Evolutionary conservation across 148 eudicot genomes (phyloP), one percentile per base, ranked within the genome.

Genomic region (Persicaria tinctoria): DNA sequence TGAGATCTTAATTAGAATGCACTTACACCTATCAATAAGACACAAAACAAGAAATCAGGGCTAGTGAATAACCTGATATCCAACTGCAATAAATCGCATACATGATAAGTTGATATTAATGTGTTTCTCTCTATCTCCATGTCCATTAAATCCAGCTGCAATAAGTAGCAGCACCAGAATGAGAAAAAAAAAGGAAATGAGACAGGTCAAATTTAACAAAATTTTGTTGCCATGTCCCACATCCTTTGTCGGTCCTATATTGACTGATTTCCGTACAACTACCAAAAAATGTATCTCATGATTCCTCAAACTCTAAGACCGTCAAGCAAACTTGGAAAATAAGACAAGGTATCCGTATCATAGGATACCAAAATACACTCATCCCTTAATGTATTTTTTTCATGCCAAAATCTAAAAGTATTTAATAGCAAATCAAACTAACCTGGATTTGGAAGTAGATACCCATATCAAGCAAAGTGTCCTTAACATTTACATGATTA

Each of bases 241-340:
- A 87, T 84, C 90, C 97, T 72, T 86, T 87, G 73, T 85, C 84
- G 83, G 82, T 80, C 72, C 83, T 83, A 47, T 75, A 80, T 69
- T 94, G 85, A 76, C 80, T 83, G 41, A 83, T 71, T 72, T 94
- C 93, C 57, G 82, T 92, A n/a, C 88, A 79, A 54, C 74, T 70
- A 78, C 80, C 81, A 63, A 91, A 85, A 68, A 84, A 81, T 55
- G 93, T 94, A 85, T 92, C 99, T 86, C 99, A 86, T 53, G 99
- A 95, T 78, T 85, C 90, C 88, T 95, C 99, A 77, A 95, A 95
- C 81, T 92, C 97, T 80, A 92, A 82, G 66, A 92, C 77, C 46
- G 94, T 88, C 80, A 87, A 78, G 76, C 90, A 86, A 75, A 92
- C 75, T 77, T 89, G 89, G 27, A 46, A 47, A n/a, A 32, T 38